phyloP scores from a whole-genome alignment of 2,329 filamentous ascomycete genomes.

The Metarhizium album region DNA sequence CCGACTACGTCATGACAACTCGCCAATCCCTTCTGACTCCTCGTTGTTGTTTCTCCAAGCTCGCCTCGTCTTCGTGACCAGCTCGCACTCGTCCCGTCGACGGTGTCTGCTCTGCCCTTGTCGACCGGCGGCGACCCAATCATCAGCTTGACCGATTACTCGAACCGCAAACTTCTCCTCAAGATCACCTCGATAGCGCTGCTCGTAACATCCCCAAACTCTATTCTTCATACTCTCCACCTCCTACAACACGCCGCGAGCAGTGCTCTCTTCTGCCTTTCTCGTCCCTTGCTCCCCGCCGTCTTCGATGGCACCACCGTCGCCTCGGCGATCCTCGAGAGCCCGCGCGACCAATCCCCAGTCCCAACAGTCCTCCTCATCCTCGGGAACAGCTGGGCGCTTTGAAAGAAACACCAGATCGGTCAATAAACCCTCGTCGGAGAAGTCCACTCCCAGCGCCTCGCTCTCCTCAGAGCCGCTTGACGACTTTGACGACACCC shows the following conservation, averaged over 20 bases:
- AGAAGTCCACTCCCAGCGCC: constrained; percentile 66
- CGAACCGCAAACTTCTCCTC: background rate
- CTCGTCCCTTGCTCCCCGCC: constrained; percentile 16
- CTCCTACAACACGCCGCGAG: background rate
- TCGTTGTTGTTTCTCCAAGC: constrained; percentile 5
- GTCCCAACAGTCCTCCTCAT: constrained; percentile 69
- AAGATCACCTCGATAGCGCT: background rate
- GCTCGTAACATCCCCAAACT: background rate
- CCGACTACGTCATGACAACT: constrained; percentile 11
- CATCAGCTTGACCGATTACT: constrained; percentile 13
- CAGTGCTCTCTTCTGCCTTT: background rate
- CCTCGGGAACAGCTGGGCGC: constrained; percentile 67
- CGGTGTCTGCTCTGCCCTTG: background rate
- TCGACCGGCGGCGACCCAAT: constrained; percentile 9
- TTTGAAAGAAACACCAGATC: constrained; percentile 64
- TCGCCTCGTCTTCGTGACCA: constrained; percentile 7
- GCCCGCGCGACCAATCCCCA: constrained; percentile 69
- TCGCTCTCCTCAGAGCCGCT: constrained; percentile 61
- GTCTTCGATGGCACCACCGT: constrained; percentile 46
- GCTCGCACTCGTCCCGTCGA: constrained; percentile 6
- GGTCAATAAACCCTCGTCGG: constrained; percentile 59
- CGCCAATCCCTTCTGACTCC: constrained; percentile 3
- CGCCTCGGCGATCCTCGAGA: constrained; percentile 83
- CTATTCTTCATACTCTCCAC: background rate
- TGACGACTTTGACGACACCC: constrained; percentile 58